A percentile compares a stretch with the other conserved stretches of the same genome.
phyloP scores from a whole-genome alignment of 495 filamentous ascomycete species.

The Daldinia caldariorum region DNA sequence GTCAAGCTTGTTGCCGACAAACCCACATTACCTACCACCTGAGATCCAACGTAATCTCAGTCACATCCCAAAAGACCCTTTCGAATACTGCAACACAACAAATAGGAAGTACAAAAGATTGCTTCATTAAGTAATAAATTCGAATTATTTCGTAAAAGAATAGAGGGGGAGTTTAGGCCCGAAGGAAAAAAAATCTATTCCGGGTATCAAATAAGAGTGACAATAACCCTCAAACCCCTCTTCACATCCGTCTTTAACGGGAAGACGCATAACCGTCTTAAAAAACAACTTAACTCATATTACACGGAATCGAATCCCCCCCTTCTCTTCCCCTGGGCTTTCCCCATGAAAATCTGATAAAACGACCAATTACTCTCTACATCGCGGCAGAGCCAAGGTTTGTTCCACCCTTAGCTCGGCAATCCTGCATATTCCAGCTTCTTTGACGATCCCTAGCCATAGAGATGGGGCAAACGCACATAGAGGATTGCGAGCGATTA shows the following conservation, averaged over 20 bases:
- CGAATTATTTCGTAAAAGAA: slow-evolving; percentile 33
- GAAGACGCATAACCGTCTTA: neutral
- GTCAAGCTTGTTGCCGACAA: too few relatives aligned
- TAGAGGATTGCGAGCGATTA: slow-evolving; percentile 19
- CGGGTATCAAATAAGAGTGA: slow-evolving; percentile 49
- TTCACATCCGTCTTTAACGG: slow-evolving; percentile 17
- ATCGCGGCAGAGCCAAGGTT: slow-evolving; percentile 21
- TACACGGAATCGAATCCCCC: slow-evolving; percentile 8
- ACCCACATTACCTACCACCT: too few relatives aligned
- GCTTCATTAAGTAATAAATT: neutral
- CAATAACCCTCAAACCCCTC: slow-evolving; percentile 30
- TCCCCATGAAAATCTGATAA: slow-evolving; percentile 34
- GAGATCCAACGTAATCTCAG: too few relatives aligned
- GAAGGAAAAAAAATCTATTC: slow-evolving; percentile 45
- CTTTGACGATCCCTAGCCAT: neutral
- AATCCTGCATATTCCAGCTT: slow-evolving; percentile 12
- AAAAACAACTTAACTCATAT: slow-evolving; percentile 7
- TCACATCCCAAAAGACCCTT: too few relatives aligned
- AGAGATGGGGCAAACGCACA: slow-evolving; percentile 22
- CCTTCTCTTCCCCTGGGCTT: slow-evolving; percentile 1
- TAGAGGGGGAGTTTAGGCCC: slow-evolving; percentile 32
- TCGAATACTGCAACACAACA: neutral
- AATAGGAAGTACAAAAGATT: neutral
- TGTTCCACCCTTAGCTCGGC: slow-evolving; percentile 27
- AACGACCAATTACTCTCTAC: slow-evolving; percentile 14